Evolutionary conservation across 1,139 yeast species (phyloP).

Genomic region (Candida labiduridarum): DNA sequence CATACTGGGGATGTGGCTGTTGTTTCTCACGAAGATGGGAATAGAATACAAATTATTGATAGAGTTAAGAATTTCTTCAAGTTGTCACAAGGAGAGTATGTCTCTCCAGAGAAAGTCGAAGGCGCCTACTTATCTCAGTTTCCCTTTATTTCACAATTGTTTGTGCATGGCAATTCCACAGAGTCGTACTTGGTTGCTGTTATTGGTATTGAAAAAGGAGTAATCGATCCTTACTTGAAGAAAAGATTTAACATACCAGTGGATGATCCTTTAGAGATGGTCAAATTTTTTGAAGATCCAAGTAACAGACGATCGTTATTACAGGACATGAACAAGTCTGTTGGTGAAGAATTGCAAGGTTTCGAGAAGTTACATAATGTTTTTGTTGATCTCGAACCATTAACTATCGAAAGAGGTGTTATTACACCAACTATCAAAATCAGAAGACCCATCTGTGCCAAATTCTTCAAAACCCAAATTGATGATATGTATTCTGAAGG

Average conservation of each 20-base stretch:
- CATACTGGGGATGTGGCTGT: slow-evolving; percentile 43
- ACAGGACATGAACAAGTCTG: slow-evolving; percentile 27
- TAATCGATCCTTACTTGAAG: slow-evolving; percentile 19
- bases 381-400: slow-evolving; percentile 62
- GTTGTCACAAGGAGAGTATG: slow-evolving; percentile 47
- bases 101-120: slow-evolving; percentile 47
- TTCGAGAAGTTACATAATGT: slow-evolving; percentile 71
- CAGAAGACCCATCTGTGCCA: slow-evolving; percentile 59
- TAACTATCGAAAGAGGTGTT: slow-evolving; percentile 61
- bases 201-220: slow-evolving; percentile 50
- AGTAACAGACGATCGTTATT: slow-evolving; percentile 30
- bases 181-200: slow-evolving; percentile 63
- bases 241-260: slow-evolving; percentile 19
- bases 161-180: slow-evolving; percentile 61
- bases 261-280: slow-evolving; percentile 24
- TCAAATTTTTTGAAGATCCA: slow-evolving; percentile 27
- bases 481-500: slow-evolving; percentile 54
- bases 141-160: slow-evolving; percentile 36
- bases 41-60: slow-evolving; percentile 37
- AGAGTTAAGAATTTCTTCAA: slow-evolving; percentile 48
- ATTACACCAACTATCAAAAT: slow-evolving; percentile 78
- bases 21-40: slow-evolving; percentile 22
- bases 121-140: slow-evolving; percentile 37
- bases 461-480: slow-evolving; percentile 1
- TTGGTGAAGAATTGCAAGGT: slow-evolving; percentile 36